Evolutionary conservation across 2,329 filamentous ascomycete species (phyloP), one percentile per base, ranked within the genome.

Genomic region (Plenodomus biglobosus): DNA sequence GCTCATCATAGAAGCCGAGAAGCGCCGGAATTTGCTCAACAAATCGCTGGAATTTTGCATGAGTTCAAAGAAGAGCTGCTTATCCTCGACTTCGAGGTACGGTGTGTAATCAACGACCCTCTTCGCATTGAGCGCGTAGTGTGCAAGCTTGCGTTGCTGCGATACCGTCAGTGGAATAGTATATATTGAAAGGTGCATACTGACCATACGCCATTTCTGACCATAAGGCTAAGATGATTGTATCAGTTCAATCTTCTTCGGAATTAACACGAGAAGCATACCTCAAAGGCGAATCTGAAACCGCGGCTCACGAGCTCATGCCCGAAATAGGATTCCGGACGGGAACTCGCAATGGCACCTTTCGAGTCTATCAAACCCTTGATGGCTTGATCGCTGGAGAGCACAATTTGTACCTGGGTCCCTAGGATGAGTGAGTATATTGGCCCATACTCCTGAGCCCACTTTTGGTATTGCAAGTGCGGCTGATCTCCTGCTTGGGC

Each of bases 41-140:
- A 77, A 76, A 2, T 69, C 52, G 1, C 71, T 55, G 0, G 78
- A 77, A 8, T 68, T 47, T 0, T 75, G 70, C 3, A 81, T 57
- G 20, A 83, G 62, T n/a, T 78, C 75, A 43, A 66, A 55, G 34
- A 81, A 63, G 77, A 83, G 78, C 49, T 78, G 74, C 58, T 78
- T 79, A 62, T 76, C 79, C 61, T 83, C 80, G 4, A 82, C 69
- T 46, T 77, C 73, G 55, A 82, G 80, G 53, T 81, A 81, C 0
- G 79, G 75, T 1, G 81, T 39, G 35, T 58, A 58, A 20, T 42
- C 42, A 1, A 22, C 44, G 3, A 50, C 40, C 2, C 40, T 50
- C 16, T 53, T 58, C 11, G 51, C 45, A 27, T 58, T 52, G 22
- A 58, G 34, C 1, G 50, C 34, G 8, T 45, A 18, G 37, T 58